phyloP scores from a whole-genome alignment of 345 rosid genomes.

The Laguncularia racemosa region DNA sequence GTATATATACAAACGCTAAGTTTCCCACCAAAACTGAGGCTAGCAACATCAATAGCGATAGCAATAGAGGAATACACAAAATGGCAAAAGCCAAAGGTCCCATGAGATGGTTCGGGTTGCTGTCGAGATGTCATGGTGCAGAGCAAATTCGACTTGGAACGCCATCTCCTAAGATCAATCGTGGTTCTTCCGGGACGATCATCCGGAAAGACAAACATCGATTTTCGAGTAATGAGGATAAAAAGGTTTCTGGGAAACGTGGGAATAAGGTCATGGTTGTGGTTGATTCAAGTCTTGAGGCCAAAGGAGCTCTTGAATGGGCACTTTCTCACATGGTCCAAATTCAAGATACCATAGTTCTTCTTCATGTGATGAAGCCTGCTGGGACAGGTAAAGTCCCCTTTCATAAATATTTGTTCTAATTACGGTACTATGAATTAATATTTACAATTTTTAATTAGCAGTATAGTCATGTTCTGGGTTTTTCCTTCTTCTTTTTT shows the following conservation, averaged over 20 bases:
- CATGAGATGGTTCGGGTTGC: too few relatives aligned
- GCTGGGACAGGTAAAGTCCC: constrained; percentile 27
- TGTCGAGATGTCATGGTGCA: too few relatives aligned
- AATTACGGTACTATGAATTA: neutral
- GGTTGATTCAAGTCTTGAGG: constrained; percentile 59
- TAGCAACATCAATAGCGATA: too few relatives aligned
- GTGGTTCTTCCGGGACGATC: too few relatives aligned
- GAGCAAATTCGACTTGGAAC: constrained; percentile 1
- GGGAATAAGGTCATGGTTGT: constrained; percentile 86
- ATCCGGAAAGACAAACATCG: too few relatives aligned
- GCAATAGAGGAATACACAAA: too few relatives aligned
- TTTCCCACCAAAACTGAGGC: too few relatives aligned
- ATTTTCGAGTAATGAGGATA: constrained; percentile 5
- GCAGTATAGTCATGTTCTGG: too few relatives aligned
- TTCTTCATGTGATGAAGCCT: constrained; percentile 44
- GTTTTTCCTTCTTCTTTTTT: too few relatives aligned
- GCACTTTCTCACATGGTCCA: constrained; percentile 66
- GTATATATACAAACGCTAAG: too few relatives aligned
- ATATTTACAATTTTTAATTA: neutral
- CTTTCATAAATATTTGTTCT: neutral
- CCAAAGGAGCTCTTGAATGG: constrained; percentile 85
- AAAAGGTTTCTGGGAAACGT: constrained; percentile 2
- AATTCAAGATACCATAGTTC: constrained; percentile 42
- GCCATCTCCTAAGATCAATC: too few relatives aligned
- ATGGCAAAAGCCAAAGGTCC: too few relatives aligned